Evolutionary conservation across 2,329 filamentous ascomycete genomes (phyloP), one percentile per base, ranked within the genome.

Genomic region (Phaeophleospora eucalypticola): DNA sequence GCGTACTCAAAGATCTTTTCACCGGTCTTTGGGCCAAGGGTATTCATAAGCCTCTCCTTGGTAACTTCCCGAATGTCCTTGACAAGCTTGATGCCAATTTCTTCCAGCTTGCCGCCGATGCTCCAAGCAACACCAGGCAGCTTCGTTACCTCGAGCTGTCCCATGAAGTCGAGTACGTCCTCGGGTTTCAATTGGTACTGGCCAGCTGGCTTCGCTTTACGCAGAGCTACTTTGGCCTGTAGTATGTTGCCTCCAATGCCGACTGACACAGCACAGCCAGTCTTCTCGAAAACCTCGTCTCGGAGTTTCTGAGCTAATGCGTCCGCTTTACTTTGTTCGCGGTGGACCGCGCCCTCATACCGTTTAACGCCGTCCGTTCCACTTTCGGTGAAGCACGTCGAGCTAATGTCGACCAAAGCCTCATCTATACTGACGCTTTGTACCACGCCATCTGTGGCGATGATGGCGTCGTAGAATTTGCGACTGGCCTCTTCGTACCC

Each of bases 351-450:
- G 0, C 79, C 84, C 63, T 93, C 86, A 7, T 79, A 77, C 3
- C 83, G 63, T 1, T 76, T 79, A 17, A 73, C 71, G 1, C 86
- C 87, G 57, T 86, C 79, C 1, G 84, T 86, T 2, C 81, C 82
- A 9, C 80, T 78, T 12, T 77, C 77, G 10, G 76, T 71, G 36
- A 89, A 70, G 49, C 93, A 86, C 3, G 87, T 69, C 3, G 73
- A 72, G 2, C 87, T 93, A 27, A 90, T 78, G 66, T 98, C 93
- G 14, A 98, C 71, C 6, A 98, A 77, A 1, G 89, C 93, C 68
- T 98, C 94, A 57, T 98, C 94, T 37, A 98, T 87, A 62, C 93
- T 97, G 43, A 98, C 91, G 61, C 93, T 97, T 65, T 98, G 93
- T 0, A 97, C 89, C 15, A 88, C 69, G 1, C 89, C 91, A 15